A percentile compares a stretch with the other conserved stretches of the same genome.
Conservation (phyloP, 495 filamentous ascomycete species). For the Glonium stellatum region DNA sequence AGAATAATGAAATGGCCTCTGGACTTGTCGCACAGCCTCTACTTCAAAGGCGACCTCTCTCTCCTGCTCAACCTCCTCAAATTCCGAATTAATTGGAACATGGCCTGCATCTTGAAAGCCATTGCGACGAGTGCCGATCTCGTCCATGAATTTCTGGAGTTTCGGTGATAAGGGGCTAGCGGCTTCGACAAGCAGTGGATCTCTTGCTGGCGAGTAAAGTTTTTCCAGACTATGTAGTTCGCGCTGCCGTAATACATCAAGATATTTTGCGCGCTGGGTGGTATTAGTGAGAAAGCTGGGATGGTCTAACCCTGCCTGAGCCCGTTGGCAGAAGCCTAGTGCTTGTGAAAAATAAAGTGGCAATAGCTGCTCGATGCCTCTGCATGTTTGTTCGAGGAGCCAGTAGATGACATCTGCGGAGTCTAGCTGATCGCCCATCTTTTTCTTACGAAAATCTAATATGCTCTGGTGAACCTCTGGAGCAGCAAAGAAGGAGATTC, state of each 20-base stretch:
- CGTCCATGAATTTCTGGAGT: slow-evolving; percentile 27
- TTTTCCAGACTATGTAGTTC: slow-evolving; percentile 44
- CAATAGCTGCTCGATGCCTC: slow-evolving; percentile 47
- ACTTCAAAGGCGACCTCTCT: slow-evolving; percentile 44
- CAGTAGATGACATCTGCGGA: slow-evolving; percentile 51
- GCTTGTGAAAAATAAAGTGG: slow-evolving; percentile 53
- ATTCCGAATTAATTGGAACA: slow-evolving; percentile 36
- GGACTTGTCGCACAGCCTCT: slow-evolving; percentile 45
- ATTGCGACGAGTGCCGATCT: slow-evolving; percentile 27
- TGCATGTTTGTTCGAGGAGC: slow-evolving; percentile 57
- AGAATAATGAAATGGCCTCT: slow-evolving; percentile 33
- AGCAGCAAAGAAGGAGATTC: slow-evolving; percentile 38
- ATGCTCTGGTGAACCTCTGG: slow-evolving; percentile 44
- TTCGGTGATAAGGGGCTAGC: slow-evolving; percentile 4
- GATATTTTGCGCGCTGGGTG: slow-evolving; percentile 34
- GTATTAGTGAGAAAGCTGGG: slow-evolving; percentile 31
- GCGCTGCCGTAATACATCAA: slow-evolving; percentile 36
- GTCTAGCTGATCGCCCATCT: slow-evolving; percentile 26
- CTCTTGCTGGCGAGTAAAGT: slow-evolving; percentile 37
- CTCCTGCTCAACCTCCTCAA: slow-evolving; percentile 51
- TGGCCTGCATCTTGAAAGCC: slow-evolving; percentile 29
- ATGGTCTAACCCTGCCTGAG: slow-evolving; percentile 30
- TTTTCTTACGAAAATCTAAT: slow-evolving; percentile 20
- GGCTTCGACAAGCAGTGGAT: not conserved
- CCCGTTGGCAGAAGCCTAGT: slow-evolving; percentile 46